Conservation (phyloP, 768 basidiomycete genomes). For the Cytidiella melzeri region DNA sequence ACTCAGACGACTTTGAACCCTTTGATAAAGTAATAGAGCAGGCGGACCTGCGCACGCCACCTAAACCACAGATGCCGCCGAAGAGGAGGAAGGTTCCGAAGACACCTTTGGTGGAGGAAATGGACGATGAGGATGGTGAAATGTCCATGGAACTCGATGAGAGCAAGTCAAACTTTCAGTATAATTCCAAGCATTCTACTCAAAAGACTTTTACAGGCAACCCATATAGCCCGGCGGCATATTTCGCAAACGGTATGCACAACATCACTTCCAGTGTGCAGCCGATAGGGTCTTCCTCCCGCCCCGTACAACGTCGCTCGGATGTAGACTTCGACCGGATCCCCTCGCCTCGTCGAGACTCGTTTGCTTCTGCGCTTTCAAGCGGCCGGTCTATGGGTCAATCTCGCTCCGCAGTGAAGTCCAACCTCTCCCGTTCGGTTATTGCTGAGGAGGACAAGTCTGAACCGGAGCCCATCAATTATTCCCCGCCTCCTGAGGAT, state of each 20-base stretch:
- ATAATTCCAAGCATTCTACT: background rate
- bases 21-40: slow-evolving; percentile 71
- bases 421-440: slow-evolving; percentile 17
- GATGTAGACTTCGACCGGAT: slow-evolving; percentile 31
- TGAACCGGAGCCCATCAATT: slow-evolving; percentile 2
- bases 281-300: slow-evolving; percentile 27
- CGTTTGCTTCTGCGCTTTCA: slow-evolving; percentile 11
- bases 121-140: slow-evolving; percentile 53
- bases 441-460: slow-evolving; percentile 13
- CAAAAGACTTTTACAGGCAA: slow-evolving; percentile 15
- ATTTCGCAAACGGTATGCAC: slow-evolving; percentile 23
- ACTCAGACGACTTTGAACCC: slow-evolving; percentile 78
- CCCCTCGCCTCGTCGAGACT: slow-evolving; percentile 27
- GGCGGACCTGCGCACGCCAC: slow-evolving; percentile 61
- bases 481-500: background rate
- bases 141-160: slow-evolving; percentile 76
- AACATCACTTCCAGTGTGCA: slow-evolving; percentile 25
- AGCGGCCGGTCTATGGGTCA: slow-evolving; percentile 17
- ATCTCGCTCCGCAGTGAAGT: slow-evolving; percentile 16
- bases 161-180: slow-evolving; percentile 39
- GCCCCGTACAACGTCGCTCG: slow-evolving; percentile 23
- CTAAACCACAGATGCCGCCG: slow-evolving; percentile 45
- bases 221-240: slow-evolving; percentile 25
- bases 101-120: slow-evolving; percentile 27
- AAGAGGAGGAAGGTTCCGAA: slow-evolving; percentile 33